Percentiles rank a stretch among this genome's conserved stretches.
These are phyloP conservation scores for Plectosphaerella plurivora DNA, from an alignment of 2,329 filamentous ascomycete species.

Conservation along the genomic window DNA sequence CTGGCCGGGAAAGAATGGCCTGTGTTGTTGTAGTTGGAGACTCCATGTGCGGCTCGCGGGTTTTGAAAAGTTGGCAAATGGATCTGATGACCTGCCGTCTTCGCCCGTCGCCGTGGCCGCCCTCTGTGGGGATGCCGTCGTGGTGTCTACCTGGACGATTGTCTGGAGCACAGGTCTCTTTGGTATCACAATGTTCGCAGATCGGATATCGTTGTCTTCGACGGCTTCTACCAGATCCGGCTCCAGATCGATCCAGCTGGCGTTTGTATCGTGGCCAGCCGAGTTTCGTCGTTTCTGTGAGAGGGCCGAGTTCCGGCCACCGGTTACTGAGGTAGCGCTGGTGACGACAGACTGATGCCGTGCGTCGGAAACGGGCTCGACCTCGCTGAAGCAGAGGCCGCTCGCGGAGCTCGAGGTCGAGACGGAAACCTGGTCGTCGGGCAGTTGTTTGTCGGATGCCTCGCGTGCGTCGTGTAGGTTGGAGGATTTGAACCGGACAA, in stretches of 20 bases:
- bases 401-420: slow-evolving; percentile 24
- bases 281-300: slow-evolving; percentile 14
- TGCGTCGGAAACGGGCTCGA: slow-evolving; percentile 23
- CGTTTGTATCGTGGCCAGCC: slow-evolving; percentile 6
- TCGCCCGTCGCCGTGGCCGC: background rate
- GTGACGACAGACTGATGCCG: slow-evolving; percentile 33
- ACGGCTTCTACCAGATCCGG: slow-evolving; percentile 8
- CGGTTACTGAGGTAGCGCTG: slow-evolving; percentile 33
- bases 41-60: slow-evolving; percentile 11
- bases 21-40: slow-evolving; percentile 4
- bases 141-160: background rate
- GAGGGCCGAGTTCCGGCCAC: slow-evolving; percentile 22
- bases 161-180: background rate
- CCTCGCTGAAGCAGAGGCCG: slow-evolving; percentile 28
- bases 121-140: background rate
- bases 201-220: background rate
- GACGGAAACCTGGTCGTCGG: slow-evolving; percentile 5
- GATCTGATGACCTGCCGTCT: slow-evolving; percentile 4
- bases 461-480: background rate
- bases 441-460: background rate
- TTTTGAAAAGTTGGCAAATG: slow-evolving; percentile 9
- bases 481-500: background rate
- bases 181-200: background rate
- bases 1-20: background rate
- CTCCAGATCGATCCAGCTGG: slow-evolving; percentile 15